These are phyloP conservation scores for Cladosporium sp. DNA, from an alignment of 2,329 filamentous ascomycete species.

Conservation along the genomic window DNA sequence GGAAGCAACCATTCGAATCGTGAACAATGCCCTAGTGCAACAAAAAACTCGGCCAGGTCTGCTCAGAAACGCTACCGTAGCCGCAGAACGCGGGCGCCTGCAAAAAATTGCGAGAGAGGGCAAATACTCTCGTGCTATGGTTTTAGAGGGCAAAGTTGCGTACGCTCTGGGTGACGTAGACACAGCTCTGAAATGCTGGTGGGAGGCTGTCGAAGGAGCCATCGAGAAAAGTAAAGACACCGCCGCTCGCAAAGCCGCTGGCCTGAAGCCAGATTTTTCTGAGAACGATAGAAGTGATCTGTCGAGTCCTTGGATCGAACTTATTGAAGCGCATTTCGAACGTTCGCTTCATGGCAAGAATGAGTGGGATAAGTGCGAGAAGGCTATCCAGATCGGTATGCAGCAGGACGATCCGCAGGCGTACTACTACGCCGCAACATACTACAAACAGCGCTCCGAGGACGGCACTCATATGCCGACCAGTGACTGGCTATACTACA, in stretches of 20 bases:
- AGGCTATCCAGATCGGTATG: conserved; percentile 12
- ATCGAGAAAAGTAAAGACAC: conserved; percentile 6
- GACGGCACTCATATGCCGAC: conserved; percentile 24
- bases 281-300: conserved; percentile 20
- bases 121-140: conserved; percentile 23
- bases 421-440: conserved; percentile 34
- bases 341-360: conserved; percentile 11
- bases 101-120: conserved; percentile 20
- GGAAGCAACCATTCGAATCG: conserved; percentile 23
- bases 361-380: conserved; percentile 1
- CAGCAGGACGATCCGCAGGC: conserved; percentile 42
- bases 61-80: conserved; percentile 18
- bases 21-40: conserved; percentile 19
- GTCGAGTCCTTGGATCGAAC: conserved; percentile 30
- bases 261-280: neutral
- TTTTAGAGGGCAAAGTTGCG: conserved; percentile 28
- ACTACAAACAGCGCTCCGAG: conserved; percentile 19
- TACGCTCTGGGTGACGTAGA: conserved; percentile 21
- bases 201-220: conserved; percentile 22
- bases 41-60: conserved; percentile 13
- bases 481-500: conserved; percentile 39
- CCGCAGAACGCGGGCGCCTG: conserved; percentile 20
- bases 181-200: conserved; percentile 26
- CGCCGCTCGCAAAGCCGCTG: neutral
- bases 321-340: conserved; percentile 23